phyloP scores from a whole-genome alignment of 768 basidiomycete species.

The Suillus sp. region DNA sequence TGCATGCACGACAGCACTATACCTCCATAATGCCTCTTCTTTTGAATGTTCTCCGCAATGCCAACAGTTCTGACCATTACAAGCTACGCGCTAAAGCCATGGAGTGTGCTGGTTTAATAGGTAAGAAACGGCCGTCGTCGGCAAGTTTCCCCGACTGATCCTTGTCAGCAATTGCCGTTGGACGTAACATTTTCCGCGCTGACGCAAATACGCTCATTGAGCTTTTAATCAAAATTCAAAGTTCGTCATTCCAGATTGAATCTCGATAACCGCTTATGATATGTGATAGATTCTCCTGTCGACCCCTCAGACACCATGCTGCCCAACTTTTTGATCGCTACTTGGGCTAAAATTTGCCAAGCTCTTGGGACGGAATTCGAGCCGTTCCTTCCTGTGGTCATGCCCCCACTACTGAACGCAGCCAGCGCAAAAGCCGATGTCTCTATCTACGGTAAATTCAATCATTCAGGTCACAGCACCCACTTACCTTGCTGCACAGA shows the following conservation, averaged over 20 bases:
- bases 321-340: conserved; percentile 76
- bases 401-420: conserved; percentile 73
- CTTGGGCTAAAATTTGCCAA: conserved; percentile 89
- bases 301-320: conserved; percentile 75
- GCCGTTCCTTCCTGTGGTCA: conserved; percentile 82
- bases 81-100: conserved; percentile 81
- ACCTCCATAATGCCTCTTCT: conserved; percentile 79
- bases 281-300: conserved; percentile 54
- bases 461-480: background rate
- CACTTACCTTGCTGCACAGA: conserved; percentile 31
- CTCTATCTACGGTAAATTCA: conserved; percentile 62
- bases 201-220: conserved; percentile 76
- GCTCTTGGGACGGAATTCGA: conserved; percentile 84
- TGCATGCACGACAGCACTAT: conserved; percentile 56
- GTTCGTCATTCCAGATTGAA: conserved; percentile 39
- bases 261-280: background rate
- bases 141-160: conserved; percentile 1
- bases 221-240: conserved; percentile 75
- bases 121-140: conserved; percentile 36
- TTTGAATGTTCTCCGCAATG: conserved; percentile 72
- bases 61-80: conserved; percentile 64
- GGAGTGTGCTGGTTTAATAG: conserved; percentile 88
- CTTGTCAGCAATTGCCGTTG: conserved; percentile 77
- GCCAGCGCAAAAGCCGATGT: conserved; percentile 84
- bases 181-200: conserved; percentile 72